phyloP scores from a whole-genome alignment of 192 early-diverging fungal genomes.

The Pilaira anomala region DNA sequence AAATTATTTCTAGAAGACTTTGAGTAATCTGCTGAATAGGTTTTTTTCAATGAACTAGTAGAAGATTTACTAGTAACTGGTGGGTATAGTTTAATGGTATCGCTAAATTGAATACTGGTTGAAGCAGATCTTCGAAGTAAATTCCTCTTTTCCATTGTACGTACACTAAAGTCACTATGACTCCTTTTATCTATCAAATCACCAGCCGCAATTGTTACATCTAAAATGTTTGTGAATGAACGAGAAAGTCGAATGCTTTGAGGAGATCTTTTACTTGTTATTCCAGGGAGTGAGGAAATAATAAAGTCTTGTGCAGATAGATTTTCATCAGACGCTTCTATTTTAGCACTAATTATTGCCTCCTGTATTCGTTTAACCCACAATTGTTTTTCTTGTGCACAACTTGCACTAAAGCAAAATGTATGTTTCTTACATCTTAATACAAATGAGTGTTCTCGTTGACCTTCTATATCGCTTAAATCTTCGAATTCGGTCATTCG shows the following conservation, averaged over 20 bases:
- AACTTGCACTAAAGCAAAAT: constrained; percentile 57
- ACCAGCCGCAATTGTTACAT: background rate
- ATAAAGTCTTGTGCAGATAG: constrained; percentile 18
- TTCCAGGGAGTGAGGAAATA: constrained; percentile 21
- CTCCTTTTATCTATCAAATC: background rate
- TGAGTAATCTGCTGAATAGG: constrained; percentile 20
- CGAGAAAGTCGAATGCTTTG: constrained; percentile 14
- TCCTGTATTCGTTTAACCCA: constrained; percentile 49
- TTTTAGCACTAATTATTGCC: constrained; percentile 43
- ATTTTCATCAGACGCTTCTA: background rate
- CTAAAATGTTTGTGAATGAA: constrained; percentile 15
- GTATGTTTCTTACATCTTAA: constrained; percentile 32
- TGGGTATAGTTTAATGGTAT: background rate
- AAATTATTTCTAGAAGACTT: constrained; percentile 20
- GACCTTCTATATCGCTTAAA: constrained; percentile 30
- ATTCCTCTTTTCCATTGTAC: too few species aligned
- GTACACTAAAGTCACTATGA: constrained; percentile 3
- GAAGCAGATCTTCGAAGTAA: background rate
- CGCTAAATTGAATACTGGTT: constrained; percentile 2
- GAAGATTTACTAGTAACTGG: background rate
- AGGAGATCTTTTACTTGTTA: constrained; percentile 3
- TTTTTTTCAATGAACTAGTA: constrained; percentile 3
- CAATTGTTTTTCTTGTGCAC: constrained; percentile 48
- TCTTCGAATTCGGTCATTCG: constrained; percentile 58
- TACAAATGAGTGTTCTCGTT: constrained; percentile 15